These are phyloP conservation scores for Botrytis galanthina DNA, from an alignment of 2,329 filamentous ascomycete species.

Conservation along the genomic window DNA sequence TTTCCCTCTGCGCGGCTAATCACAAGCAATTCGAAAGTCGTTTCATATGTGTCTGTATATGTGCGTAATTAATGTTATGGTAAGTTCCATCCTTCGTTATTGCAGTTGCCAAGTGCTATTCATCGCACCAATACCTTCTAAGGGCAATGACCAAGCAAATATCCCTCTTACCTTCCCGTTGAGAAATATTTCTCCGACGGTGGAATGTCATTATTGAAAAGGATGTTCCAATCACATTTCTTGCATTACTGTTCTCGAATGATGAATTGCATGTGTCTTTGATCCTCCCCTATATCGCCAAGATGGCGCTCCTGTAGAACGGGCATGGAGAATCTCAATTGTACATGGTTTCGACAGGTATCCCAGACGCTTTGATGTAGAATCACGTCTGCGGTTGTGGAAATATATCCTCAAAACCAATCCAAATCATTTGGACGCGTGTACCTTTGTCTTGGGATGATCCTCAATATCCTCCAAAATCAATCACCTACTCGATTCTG, in stretches of 20 bases:
- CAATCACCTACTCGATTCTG: background rate
- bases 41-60: background rate
- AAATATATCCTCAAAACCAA: conserved; percentile 6
- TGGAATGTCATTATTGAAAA: background rate
- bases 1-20: background rate
- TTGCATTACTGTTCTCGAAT: background rate
- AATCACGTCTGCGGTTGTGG: background rate
- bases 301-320: background rate
- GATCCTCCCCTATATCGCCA: background rate
- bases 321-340: background rate
- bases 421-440: conserved; percentile 3
- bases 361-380: background rate
- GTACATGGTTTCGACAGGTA: background rate
- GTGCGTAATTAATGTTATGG: background rate
- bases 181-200: background rate
- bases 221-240: background rate
- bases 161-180: background rate
- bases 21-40: background rate
- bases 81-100: background rate
- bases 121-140: background rate
- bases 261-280: background rate
- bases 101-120: background rate
- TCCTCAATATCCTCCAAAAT: background rate
- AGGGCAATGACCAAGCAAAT: background rate
- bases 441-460: background rate